Conservation (phyloP, 2,329 filamentous ascomycete species). For the Penicillium aurantiogriseum region DNA sequence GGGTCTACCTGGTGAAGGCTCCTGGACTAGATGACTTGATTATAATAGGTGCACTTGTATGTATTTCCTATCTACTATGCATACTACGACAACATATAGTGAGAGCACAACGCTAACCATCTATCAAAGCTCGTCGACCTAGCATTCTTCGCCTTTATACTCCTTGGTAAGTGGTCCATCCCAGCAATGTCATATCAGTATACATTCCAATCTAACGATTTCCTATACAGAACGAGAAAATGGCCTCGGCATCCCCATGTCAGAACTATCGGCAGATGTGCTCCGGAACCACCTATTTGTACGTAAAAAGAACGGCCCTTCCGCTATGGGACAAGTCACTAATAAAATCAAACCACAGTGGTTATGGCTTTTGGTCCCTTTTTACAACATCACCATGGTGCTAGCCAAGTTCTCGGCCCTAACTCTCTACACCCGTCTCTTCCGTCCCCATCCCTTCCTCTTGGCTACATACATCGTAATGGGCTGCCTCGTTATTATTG, state of each 20-base stretch:
- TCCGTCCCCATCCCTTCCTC: conserved; percentile 22
- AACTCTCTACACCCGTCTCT: conserved; percentile 35
- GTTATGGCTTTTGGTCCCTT: conserved; percentile 34
- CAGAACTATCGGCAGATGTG: conserved; percentile 1
- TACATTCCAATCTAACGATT: not conserved
- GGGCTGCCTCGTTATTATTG: conserved; percentile 20
- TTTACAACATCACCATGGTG: conserved; percentile 36
- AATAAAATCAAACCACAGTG: conserved; percentile 15
- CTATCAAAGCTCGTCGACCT: conserved; percentile 6
- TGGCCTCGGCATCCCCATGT: conserved; percentile 21
- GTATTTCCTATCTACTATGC: not conserved
- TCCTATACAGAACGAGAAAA: conserved; percentile 19
- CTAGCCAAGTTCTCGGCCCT: conserved; percentile 35
- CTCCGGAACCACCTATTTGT: conserved; percentile 24
- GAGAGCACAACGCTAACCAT: not conserved
- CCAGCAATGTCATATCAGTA: not conserved
- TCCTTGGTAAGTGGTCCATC: conserved; percentile 14
- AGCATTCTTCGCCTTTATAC: conserved; percentile 9
- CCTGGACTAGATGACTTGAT: conserved; percentile 32
- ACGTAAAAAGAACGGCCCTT: not conserved
- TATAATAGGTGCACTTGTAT: conserved; percentile 24
- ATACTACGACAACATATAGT: not conserved
- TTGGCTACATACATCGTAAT: conserved; percentile 19
- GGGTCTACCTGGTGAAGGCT: conserved; percentile 22
- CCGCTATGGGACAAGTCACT: not conserved